Base-by-base conservation (phyloP, 2,329 filamentous ascomycete genomes). In the Metarhizium anisopliae region DNA sequence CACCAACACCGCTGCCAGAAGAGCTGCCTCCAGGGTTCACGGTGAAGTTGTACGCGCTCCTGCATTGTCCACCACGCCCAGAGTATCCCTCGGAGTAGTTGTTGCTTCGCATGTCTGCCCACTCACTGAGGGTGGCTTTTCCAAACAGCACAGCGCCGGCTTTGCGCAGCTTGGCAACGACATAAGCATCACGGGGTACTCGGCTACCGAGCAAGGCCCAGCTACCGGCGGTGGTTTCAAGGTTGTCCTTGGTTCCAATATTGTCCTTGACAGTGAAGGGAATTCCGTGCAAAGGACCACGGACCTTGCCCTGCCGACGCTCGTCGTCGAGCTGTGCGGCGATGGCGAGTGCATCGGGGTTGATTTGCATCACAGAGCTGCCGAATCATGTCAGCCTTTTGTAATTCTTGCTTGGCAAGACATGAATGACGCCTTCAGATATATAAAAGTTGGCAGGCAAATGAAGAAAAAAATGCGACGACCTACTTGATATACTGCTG, bases 211-310 rank as follows among this genome's bases (percentile, higher is more conserved):
- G 67, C 0, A 91, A 75, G 18, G 83, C 83, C 78, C 76, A 85
- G 63, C 78, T 83, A 0, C 88, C 88, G 0, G 87, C 86, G 0
- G 87, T 90, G 0, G 87, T 91, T 65, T 90, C 79, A 78, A 91
- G 81, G 53, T 78, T 78, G 66, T 90, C 87, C 59, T 82, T 83
- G 8, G 80, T 83, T 29, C 77, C 84, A 55, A 89, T 86, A 64
- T 86, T 87, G 65, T 91, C 87, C 69, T 91, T 91, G 60, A 90
- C 80, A 2, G 86, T 74, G 66, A 88, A 88, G 0, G 88, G 87
- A 47, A 92, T 88, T 3, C 87, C 87, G 66, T 91, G 87, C 1
- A 92, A 75, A 1, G 82, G 82, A 1, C 86, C 80, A n/a, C 84
- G 78, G 10, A 84, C 67, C 43, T 71, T 73, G 29, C 84, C 84